Base-by-base conservation (phyloP, 148 eudicot genomes). In the Hydrangea macrophylla region DNA sequence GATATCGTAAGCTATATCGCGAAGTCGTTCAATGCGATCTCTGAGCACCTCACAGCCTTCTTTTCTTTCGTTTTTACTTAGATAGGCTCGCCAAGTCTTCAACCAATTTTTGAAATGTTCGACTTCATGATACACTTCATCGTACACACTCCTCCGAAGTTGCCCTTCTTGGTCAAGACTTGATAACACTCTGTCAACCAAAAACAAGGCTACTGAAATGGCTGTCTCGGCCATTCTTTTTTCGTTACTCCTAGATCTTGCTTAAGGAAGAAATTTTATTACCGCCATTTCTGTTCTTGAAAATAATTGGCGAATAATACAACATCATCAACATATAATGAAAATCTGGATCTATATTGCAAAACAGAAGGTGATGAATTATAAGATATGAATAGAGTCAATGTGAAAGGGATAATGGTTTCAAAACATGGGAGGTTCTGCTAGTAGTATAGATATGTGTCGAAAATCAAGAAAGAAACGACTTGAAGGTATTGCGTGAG, bases 1-100 rank as follows among this genome's bases (percentile, higher is more conserved):
- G 9, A 65, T 66, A 5, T 74, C 56, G 50, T 60, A 64, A 31
- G 82, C 71, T 25, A 55, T 53, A 9, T 65, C 56, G 35, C 68
- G 75, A 27, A 74, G 37, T 71, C 65, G 56, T 28, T 26, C 20
- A 7, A n/a, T 25, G 11, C 56, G 51, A 4, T 15, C 55, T 57
- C 13, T 57, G 25, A 23, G 71, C 23, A n/a, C 7, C 26, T 2
- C 63, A 31, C 3, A 39, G 55, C 71, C 35, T 57, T 56, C 42
- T 9, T 17, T 18, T 9, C 39, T 37, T 18, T 55, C 63, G 55
- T 23, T 27, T 9, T 68, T 64, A 6, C n/a, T 23, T 12, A 68
- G 54, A 53, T 42, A 42, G 39, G 64, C 55, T 42, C 42, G 25
- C 71, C 27, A n/a, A 22, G 5, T 42, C 2, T 8, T 5, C 36